These are phyloP conservation scores for Glaciozyma antarctica DNA, from an alignment of 768 basidiomycete species.

Conservation along the genomic window DNA sequence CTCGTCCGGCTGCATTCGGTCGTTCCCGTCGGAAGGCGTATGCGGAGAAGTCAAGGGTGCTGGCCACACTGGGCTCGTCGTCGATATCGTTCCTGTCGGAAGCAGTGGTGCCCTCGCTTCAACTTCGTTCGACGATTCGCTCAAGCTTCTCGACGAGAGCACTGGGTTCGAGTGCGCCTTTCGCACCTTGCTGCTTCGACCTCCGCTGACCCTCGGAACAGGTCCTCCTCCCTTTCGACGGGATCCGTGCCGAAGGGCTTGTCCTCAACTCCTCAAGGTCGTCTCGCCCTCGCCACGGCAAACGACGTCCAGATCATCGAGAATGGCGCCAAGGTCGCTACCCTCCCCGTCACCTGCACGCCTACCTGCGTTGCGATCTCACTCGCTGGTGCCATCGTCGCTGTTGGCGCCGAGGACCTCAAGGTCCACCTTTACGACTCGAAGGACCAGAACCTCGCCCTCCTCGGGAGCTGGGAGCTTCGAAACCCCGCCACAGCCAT, in stretches of 20 bases:
- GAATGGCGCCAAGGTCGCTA: conserved; percentile 51
- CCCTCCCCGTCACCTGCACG: conserved; percentile 2
- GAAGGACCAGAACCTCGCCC: conserved; percentile 41
- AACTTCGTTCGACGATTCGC: conserved; percentile 19
- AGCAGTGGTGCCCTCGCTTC: neutral
- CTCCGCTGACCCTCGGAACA: neutral
- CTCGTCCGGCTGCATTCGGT: conserved; percentile 11
- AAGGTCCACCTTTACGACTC: conserved; percentile 67
- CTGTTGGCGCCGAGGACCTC: conserved; percentile 48
- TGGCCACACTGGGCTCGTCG: conserved; percentile 15
- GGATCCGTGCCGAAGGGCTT: conserved; percentile 15
- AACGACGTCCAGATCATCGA: conserved; percentile 2
- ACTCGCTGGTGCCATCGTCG: conserved; percentile 6
- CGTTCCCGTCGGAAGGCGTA: neutral
- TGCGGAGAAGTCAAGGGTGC: neutral
- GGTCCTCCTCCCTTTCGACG: conserved; percentile 10
- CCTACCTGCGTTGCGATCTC: conserved; percentile 44
- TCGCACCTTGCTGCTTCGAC: neutral
- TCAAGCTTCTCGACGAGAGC: conserved; percentile 10
- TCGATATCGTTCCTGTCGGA: conserved; percentile 8
- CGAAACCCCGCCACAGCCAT: conserved; percentile 61
- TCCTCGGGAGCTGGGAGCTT: conserved; percentile 49
- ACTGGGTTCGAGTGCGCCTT: conserved; percentile 1
- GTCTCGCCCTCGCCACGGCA: conserved; percentile 44
- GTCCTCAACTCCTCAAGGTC: neutral